phyloP scores from a whole-genome alignment of 257 asterid species.

The Primulina tabacum region DNA sequence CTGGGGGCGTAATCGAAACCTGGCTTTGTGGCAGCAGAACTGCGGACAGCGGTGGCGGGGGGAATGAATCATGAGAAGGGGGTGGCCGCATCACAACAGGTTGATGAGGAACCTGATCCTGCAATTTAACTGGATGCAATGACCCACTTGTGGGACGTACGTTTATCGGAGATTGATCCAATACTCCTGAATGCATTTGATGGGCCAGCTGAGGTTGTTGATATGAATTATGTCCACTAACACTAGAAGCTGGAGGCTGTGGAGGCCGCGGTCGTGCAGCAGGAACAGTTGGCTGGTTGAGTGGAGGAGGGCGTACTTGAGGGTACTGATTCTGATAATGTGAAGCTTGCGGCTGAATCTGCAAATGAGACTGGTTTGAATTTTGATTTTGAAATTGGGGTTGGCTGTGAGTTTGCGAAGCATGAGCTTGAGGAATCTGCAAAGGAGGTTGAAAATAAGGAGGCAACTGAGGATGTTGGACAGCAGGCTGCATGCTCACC shows the following conservation, averaged over 20 bases:
- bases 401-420: conserved; percentile 37
- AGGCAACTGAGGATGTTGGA: conserved; percentile 54
- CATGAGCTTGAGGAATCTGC: conserved; percentile 40
- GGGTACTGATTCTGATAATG: conserved; percentile 38
- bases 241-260: conserved; percentile 46
- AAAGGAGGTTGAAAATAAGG: conserved; percentile 52
- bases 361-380: conserved; percentile 38
- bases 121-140: conserved; percentile 44
- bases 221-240: conserved; percentile 63
- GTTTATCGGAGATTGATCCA: conserved; percentile 45
- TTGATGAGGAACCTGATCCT: conserved; percentile 49
- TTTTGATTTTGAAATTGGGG: conserved; percentile 21
- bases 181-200: conserved; percentile 43
- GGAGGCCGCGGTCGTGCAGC: conserved; percentile 39
- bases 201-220: conserved; percentile 55
- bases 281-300: conserved; percentile 48
- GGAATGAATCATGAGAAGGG: conserved; percentile 41
- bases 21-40: conserved; percentile 36
- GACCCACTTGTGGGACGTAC: conserved; percentile 44
- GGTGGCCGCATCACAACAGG: conserved; percentile 52
- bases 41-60: conserved; percentile 45
- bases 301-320: conserved; percentile 31
- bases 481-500: conserved; percentile 44
- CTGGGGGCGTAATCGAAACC: too few species aligned
- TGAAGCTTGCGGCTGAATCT: conserved; percentile 49